Evolutionary conservation across 495 filamentous ascomycete genomes (phyloP), one percentile per base, ranked within the genome.

Genomic region (Xanthoparmelia taractica): DNA sequence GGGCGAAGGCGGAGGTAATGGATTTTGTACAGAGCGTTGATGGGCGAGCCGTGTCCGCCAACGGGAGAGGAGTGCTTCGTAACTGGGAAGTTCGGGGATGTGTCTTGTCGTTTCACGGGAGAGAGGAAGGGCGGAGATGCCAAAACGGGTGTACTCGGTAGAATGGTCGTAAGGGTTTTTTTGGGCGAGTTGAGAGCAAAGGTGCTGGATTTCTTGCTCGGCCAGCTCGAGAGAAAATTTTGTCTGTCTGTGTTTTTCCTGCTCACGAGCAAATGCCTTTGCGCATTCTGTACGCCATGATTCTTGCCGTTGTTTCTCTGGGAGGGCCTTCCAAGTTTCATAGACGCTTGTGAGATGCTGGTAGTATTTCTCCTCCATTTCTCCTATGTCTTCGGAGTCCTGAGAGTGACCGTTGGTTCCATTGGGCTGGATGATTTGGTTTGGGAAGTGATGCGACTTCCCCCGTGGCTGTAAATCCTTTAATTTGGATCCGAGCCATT

Each of bases 201-300:
- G 80, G 68, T 91, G 85, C 43, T 82, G 82, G 29, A 86, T 85
- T 71, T 95, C 88, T 68, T 89, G 86, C 56, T 84, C 81, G 4
- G 85, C 78, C 13, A 78, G 71, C 25, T 85, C 84, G 31, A 91
- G 81, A 38, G 79, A 76, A 20, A 82, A 78, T 63, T 87, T 84
- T 2, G 85, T 66, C 20, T 82, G 80, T 62, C 84, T 78, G n/a
- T 84, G 79, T 66, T 85, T 82, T 60, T 89, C 85, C 45, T 83
- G 76, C 61, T 87, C 86, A n/a, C 82, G 78, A 12, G 83, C 84
- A 56, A 87, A 86, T 37, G 87, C 83, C 43, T 91, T 84, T 2
- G 86, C 85, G 45, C 90, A 79, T 69, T 93, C 90, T n/a, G 93
- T 75, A 37, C 80, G 83, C 92, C 92, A 96, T 6, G 82, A 71